A percentile compares a stretch with the other conserved stretches of the same genome.
phyloP scores from a whole-genome alignment of 352 stramenopile genomes.

The Pythium folliculosum region DNA sequence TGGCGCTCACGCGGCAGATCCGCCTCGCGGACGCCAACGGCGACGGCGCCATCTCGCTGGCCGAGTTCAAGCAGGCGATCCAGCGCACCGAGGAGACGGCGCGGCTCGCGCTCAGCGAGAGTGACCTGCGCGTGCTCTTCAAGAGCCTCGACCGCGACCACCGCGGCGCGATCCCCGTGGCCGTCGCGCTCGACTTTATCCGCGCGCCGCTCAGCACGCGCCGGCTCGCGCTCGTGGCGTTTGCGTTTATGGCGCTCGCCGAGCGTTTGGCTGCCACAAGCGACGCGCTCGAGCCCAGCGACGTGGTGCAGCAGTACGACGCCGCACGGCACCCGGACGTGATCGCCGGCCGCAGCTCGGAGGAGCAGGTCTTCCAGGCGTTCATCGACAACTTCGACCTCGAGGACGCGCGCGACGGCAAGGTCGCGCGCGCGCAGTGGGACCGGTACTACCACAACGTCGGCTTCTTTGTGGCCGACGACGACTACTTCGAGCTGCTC shows the following conservation, averaged over 20 bases:
- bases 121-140: slow-evolving; percentile 77
- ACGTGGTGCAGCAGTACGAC: slow-evolving; percentile 72
- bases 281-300: slow-evolving; percentile 50
- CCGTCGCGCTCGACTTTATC: slow-evolving; percentile 84
- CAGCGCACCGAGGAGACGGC: slow-evolving; percentile 39
- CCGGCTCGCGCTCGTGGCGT: slow-evolving; percentile 65
- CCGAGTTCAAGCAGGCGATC: slow-evolving; percentile 79
- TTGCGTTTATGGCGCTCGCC: slow-evolving; percentile 55
- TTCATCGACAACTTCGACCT: slow-evolving; percentile 81
- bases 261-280: neutral
- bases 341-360: slow-evolving; percentile 49
- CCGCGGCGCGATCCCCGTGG: slow-evolving; percentile 64
- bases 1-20: slow-evolving; percentile 68
- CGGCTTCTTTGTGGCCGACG: slow-evolving; percentile 80
- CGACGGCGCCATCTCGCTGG: slow-evolving; percentile 61
- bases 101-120: slow-evolving; percentile 55
- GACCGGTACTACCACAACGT: slow-evolving; percentile 91
- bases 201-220: slow-evolving; percentile 75
- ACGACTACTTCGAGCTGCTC: slow-evolving; percentile 91
- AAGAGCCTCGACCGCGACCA: slow-evolving; percentile 76
- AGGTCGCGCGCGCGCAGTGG: slow-evolving; percentile 54
- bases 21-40: slow-evolving; percentile 70
- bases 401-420: slow-evolving; percentile 34
- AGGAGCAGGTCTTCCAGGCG: slow-evolving; percentile 70
- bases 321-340: slow-evolving; percentile 74